Percentiles rank a stretch among this genome's conserved stretches.
phyloP scores from a whole-genome alignment of 805 yeast species.

The Wickerhamomyces bisporus region DNA sequence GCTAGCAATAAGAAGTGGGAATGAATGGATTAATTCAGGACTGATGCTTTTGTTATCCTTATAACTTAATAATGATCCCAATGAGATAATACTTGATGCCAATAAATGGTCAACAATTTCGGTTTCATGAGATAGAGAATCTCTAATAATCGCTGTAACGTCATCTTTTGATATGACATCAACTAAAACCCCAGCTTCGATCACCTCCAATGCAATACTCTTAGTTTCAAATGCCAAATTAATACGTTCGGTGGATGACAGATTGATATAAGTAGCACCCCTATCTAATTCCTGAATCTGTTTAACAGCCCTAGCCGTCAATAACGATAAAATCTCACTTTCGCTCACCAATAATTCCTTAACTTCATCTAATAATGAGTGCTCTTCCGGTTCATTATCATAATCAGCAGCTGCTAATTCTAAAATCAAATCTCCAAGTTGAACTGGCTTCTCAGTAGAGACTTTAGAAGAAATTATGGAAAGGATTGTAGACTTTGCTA shows the following conservation, averaged over 20 bases:
- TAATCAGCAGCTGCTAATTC: slow-evolving; percentile 25
- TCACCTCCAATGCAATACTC: slow-evolving; percentile 51
- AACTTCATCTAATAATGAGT: slow-evolving; percentile 13
- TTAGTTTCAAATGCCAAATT: slow-evolving; percentile 51
- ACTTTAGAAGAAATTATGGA: slow-evolving; percentile 1
- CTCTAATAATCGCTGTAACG: slow-evolving; percentile 42
- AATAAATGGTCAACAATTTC: slow-evolving; percentile 49
- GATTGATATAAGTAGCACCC: slow-evolving; percentile 51
- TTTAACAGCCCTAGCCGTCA: slow-evolving; percentile 16
- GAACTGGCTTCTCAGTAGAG: background rate
- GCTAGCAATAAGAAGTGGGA: slow-evolving; percentile 43
- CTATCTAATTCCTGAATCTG: slow-evolving; percentile 39
- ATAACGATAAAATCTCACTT: slow-evolving; percentile 6
- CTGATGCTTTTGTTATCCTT: slow-evolving; percentile 27
- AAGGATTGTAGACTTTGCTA: slow-evolving; percentile 13
- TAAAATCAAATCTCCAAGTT: slow-evolving; percentile 28
- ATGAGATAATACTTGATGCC: slow-evolving; percentile 44
- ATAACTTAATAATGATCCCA: slow-evolving; percentile 50
- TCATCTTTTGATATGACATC: slow-evolving; percentile 40
- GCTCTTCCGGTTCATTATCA: slow-evolving; percentile 21
- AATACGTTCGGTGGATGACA: slow-evolving; percentile 44
- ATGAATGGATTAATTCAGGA: slow-evolving; percentile 32
- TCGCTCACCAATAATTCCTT: slow-evolving; percentile 16
- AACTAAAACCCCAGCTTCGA: slow-evolving; percentile 48
- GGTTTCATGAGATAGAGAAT: slow-evolving; percentile 46